Evolutionary conservation across 2,329 filamentous ascomycete genomes (phyloP).

Genomic region (Beauveria medogensis): DNA sequence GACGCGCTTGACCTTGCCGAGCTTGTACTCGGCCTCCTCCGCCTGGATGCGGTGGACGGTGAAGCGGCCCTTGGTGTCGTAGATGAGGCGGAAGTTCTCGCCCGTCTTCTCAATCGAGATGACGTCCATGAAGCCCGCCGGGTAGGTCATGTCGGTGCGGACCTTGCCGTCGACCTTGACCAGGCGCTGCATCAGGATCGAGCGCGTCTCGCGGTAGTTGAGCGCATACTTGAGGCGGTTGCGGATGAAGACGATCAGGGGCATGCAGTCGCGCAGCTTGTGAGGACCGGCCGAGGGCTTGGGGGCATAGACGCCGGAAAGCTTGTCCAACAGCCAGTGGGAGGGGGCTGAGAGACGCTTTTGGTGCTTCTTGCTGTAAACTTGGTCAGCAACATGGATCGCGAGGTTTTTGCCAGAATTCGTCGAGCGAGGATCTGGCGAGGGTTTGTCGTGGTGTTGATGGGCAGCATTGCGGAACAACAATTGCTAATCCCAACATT

Average conservation of each 20-base stretch:
- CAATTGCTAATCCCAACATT: neutral
- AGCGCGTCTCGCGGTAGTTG: slow-evolving; percentile 94
- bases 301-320: slow-evolving; percentile 81
- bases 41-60: slow-evolving; percentile 98
- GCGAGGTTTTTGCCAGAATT: too few species aligned
- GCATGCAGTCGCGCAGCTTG: slow-evolving; percentile 99
- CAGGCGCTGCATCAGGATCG: slow-evolving; percentile 98
- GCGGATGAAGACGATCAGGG: slow-evolving; percentile 96
- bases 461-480: neutral
- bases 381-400: slow-evolving; percentile 23
- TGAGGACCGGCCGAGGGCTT: slow-evolving; percentile 77
- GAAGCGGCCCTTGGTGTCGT: slow-evolving; percentile 99
- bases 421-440: too few species aligned
- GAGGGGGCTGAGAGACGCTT: slow-evolving; percentile 98
- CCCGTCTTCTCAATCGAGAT: slow-evolving; percentile 99
- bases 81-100: slow-evolving; percentile 99
- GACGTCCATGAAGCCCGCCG: slow-evolving; percentile 98
- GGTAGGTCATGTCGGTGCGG: slow-evolving; percentile 97
- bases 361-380: slow-evolving; percentile 90
- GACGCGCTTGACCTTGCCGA: slow-evolving; percentile 99
- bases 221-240: slow-evolving; percentile 98
- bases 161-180: slow-evolving; percentile 99
- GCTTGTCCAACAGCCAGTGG: slow-evolving; percentile 99
- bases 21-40: slow-evolving; percentile 99
- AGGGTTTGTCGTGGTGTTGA: too few species aligned